Evolutionary conservation across 1,284 basidiomycete genomes (phyloP).

Genomic region (Meripilus lineatus): DNA sequence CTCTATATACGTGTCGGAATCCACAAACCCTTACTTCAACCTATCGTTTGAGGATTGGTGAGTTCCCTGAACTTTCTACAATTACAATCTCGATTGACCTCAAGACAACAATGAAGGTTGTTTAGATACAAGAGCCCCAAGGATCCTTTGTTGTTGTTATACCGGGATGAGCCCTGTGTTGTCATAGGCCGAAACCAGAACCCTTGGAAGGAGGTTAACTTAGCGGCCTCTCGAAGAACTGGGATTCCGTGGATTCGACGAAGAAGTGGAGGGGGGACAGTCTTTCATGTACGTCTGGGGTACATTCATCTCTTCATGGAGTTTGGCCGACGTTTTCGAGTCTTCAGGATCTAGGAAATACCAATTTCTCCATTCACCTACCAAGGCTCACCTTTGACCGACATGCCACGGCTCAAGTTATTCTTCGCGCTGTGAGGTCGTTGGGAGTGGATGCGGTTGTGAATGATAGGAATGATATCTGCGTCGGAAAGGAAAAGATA

Average conservation of each 20-base stretch:
- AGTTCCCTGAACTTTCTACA: conserved; percentile 22
- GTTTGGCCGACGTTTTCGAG: neutral
- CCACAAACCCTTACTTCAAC: conserved; percentile 90
- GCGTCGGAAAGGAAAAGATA: conserved; percentile 83
- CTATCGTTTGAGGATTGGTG: conserved; percentile 93
- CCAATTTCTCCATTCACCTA: conserved; percentile 94
- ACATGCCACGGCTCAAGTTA: conserved; percentile 71
- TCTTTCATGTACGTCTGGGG: conserved; percentile 93
- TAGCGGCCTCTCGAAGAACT: conserved; percentile 44
- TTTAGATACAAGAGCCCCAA: conserved; percentile 70
- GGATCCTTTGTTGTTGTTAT: conserved; percentile 79
- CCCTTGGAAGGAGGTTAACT: conserved; percentile 96
- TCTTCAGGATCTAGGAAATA: conserved; percentile 91
- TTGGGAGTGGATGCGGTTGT: conserved; percentile 72
- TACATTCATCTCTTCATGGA: neutral
- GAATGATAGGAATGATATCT: conserved; percentile 91
- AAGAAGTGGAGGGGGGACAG: conserved; percentile 94
- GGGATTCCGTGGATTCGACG: conserved; percentile 80
- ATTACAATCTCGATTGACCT: conserved; percentile 2
- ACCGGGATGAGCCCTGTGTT: conserved; percentile 87
- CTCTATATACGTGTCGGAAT: conserved; percentile 79
- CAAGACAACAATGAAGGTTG: conserved; percentile 54
- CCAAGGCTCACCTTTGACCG: conserved; percentile 81
- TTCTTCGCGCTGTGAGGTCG: conserved; percentile 75
- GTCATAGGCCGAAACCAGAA: conserved; percentile 98